Percentiles rank a stretch among this genome's conserved stretches.
Conservation (phyloP, 2,329 filamentous ascomycete species). For the Monilinia polystroma region DNA sequence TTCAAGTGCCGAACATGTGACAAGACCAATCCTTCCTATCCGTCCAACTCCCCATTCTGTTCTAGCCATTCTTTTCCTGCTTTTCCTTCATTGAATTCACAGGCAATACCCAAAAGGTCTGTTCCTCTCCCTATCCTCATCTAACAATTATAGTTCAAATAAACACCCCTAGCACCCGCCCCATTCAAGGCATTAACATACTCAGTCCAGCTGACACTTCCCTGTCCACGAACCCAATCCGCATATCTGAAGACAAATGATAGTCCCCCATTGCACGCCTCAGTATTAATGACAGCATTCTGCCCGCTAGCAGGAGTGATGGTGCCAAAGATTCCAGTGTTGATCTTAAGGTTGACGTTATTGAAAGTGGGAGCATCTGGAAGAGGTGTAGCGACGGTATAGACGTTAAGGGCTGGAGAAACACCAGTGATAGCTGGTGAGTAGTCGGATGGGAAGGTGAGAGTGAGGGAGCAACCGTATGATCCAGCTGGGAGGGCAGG, state of each 20-base stretch:
- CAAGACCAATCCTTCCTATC: background rate
- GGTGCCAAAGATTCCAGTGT: conserved; percentile 20
- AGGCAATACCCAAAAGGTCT: background rate
- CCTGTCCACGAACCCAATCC: conserved; percentile 24
- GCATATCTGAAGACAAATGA: conserved; percentile 24
- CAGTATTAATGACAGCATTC: conserved; percentile 19
- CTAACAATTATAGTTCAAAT: conserved; percentile 29
- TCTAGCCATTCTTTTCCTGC: background rate
- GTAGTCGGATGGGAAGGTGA: conserved; percentile 11
- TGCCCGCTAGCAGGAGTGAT: conserved; percentile 19
- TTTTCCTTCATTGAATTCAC: background rate
- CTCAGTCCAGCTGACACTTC: conserved; percentile 25
- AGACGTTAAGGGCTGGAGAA: conserved; percentile 23
- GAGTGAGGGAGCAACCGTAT: conserved; percentile 17
- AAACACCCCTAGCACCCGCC: conserved; percentile 23
- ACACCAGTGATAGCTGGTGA: background rate
- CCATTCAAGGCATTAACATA: conserved; percentile 25
- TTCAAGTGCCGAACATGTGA: background rate
- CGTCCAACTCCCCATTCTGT: background rate
- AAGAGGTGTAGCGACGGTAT: conserved; percentile 14
- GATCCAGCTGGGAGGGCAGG: background rate
- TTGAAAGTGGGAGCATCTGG: conserved; percentile 20
- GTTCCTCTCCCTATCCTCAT: background rate
- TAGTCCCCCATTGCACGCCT: conserved; percentile 20
- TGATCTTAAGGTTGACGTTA: conserved; percentile 13